Evolutionary conservation across 208 protist species (phyloP), one percentile per base, ranked within the genome.

Genomic region (Entamoeba invadens): DNA sequence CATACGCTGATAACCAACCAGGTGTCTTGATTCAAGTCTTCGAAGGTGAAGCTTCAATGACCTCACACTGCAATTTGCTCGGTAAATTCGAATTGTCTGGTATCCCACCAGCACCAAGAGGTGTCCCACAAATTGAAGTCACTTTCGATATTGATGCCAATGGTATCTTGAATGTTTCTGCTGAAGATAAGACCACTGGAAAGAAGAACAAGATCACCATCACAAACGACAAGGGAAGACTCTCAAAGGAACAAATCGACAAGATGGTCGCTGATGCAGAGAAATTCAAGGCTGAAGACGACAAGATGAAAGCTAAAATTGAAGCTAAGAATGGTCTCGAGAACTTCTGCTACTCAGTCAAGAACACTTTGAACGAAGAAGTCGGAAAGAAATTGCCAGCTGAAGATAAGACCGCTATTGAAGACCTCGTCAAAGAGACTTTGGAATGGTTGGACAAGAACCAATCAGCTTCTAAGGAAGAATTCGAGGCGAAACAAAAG

Each of bases 21-120:
- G 94, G 95, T 12, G 98, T 98, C 31, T 46, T 45, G 4, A 98
- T 98, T 95, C 97, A 98, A 95, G 97, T 99, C 18, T 99, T 98
- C 95, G 98, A 99, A 96, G 98, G 98, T 93, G 98, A 99, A 96
- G 97, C 98, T 91, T 94, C 97, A 45, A 98, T 99, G 97, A 99
- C 98, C 92, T 98, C 99, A 96, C 98, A 99, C 96, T 99, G 99
- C 96, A 96, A 98, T 94, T 94, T 98, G 0, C 96, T 99, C 93
- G 98, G 98, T 92, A 98, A 98, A 95, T 99, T 99, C 95, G 98
- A 99, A 94, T 96, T 99, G 12, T 97, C 96, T 93, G 98, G 97
- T 93, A 99, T 99, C 92, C 94, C 95, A 10, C 95, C 96, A 42
- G 95, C 95, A 45, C 95, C 96, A 35, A 95, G 96, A 91, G 96